Evolutionary conservation across 164 flowering plant species (phyloP), one percentile per base, ranked within the genome.

Genomic region (Tinospora cordifolia): DNA sequence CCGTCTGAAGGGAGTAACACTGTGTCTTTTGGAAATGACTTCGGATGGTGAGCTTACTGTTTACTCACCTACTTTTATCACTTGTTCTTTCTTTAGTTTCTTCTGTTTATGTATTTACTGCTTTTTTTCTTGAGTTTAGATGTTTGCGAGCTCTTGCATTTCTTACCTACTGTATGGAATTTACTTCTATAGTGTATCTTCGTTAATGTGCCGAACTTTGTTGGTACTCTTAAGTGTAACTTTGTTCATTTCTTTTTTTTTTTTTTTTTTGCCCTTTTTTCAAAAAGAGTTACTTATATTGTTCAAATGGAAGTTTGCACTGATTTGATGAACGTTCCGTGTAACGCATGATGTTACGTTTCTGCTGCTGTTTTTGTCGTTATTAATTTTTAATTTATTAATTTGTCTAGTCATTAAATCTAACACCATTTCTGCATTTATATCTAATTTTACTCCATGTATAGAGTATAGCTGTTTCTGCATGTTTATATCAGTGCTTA

Each of bases 1-100:
- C 92, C 93, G 19, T 83, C 90, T 24, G 83, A 87, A 57, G 97
- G 98, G 46, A 90, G 96, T 75, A 78, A 77, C 49, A 84, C 91
- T 8, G 70, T 83, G 75, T 76, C 85, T 0, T 76, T 83, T 40
- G 98, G 98, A 15, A 85, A 93, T 72, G 96, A 93, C 65, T 84
- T 88, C 58, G 97, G 91, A 72, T 93, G 98, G 98, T 91, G 34
- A 76, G 75, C 77, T 66, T 26, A 47, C 2, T 68, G 75, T 78
- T 66, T 26, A 47, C 2, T 68, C 14, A 30, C 36, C 4, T 4
- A 17, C 17, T 49, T 68, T 62, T 27, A 17, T 22, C 12, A 0
- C 19, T 21, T 13, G 1, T 30, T 30, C 8, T 39, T 46, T 9
- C 36, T 30, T 5, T 46, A 15, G n/a, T 40, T 62, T 15, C 8